These are phyloP conservation scores for Xylariaceae sp. DNA, from an alignment of 2,329 filamentous ascomycete genomes.

Conservation along the genomic window DNA sequence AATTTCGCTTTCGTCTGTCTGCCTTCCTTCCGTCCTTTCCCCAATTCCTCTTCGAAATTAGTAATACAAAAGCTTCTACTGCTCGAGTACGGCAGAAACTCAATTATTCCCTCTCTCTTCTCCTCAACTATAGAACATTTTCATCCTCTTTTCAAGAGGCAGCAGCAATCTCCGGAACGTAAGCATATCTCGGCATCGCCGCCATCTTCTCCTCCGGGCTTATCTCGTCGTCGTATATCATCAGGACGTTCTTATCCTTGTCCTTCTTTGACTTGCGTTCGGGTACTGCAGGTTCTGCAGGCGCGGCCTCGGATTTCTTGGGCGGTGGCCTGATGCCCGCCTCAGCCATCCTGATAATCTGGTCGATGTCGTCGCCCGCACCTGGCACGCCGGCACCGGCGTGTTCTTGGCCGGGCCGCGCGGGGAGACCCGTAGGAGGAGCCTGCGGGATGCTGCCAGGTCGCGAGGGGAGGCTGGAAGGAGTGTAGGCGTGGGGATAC, in stretches of 20 bases:
- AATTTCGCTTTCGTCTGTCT: too few species aligned
- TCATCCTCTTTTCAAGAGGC: too few species aligned
- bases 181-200: slow-evolving; percentile 68
- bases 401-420: slow-evolving; percentile 40
- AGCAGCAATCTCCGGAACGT: slow-evolving; percentile 40
- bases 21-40: too few species aligned
- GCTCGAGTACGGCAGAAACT: too few species aligned
- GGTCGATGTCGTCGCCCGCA: slow-evolving; percentile 61
- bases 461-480: slow-evolving; percentile 41
- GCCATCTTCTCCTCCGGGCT: slow-evolving; percentile 92
- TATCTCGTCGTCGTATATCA: slow-evolving; percentile 76
- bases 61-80: too few species aligned
- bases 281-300: slow-evolving; percentile 37
- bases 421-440: slow-evolving; percentile 38
- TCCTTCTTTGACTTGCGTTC: slow-evolving; percentile 66
- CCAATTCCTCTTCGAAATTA: too few species aligned
- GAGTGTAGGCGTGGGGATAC: slow-evolving; percentile 35
- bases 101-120: too few species aligned
- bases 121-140: too few species aligned
- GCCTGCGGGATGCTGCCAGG: slow-evolving; percentile 38
- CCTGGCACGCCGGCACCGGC: slow-evolving; percentile 37
- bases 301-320: slow-evolving; percentile 34
- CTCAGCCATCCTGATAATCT: slow-evolving; percentile 60
- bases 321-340: slow-evolving; percentile 50
- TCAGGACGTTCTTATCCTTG: slow-evolving; percentile 60